Evolutionary conservation across 1,284 basidiomycete genomes (phyloP), one percentile per base, ranked within the genome.

Genomic region (Trametes polyzona): DNA sequence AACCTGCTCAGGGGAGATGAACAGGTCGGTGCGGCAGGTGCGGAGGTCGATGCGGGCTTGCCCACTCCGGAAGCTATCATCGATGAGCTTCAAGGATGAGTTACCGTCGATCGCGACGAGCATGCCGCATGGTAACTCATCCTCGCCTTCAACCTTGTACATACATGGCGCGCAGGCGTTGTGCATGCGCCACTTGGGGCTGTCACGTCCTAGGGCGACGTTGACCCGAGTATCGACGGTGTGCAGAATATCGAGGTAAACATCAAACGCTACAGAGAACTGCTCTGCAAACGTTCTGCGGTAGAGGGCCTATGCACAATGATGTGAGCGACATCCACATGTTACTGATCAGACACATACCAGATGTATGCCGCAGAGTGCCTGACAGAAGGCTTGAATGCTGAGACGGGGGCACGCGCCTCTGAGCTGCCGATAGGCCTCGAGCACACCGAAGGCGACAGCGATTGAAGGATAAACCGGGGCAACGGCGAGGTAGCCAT

Each of bases 41-140:
- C 65, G 58, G 5, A n/a, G 16, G 46, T 67, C 67, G 3, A 23
- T 12, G 2, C 52, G 47, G 9, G 60, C 27, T n/a, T 32, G 40
- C n/a, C 60, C 51, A 1, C 40, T 23, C 21, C 53, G 42, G 30
- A 58, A 55, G 4, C 23, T 26, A 17, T 54, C 44, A 42, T 62
- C 58, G 12, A 67, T 53, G 0, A 70, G 62, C 52, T 73, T 73
- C 0, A 73, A 59, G 0, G 71, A 75, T n/a, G 66, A 61, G 41
- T 74, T 74, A 11, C 71, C 73, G 49, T 75, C 73, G 58, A 72
- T 67, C 1, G 66, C 50, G 3, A 56, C 58, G 0, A 42, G 41
- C 16, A 42, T 4, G 26, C 17, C 41, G 16, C 24, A 40, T 12
- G 24, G 14, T 16, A 73, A 52, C 0, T 47, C 19, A 0, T 40